phyloP scores from a whole-genome alignment of 1,139 yeast species.

The Hemisphaericaspora xylanilytica region DNA sequence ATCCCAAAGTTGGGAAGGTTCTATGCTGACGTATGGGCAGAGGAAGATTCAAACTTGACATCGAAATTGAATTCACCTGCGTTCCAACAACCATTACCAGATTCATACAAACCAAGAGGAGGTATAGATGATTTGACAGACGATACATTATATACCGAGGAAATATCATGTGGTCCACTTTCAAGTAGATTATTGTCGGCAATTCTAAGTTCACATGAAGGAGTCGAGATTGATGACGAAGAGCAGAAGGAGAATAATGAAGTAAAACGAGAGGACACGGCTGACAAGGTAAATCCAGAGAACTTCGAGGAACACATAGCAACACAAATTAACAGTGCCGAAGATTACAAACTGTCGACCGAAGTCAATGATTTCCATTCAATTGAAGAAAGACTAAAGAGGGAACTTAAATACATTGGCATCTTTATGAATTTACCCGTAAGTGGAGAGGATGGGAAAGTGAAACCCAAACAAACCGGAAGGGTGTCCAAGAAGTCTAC shows the following conservation, averaged over 20 bases:
- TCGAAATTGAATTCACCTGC: conserved; percentile 41
- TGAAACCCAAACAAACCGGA: conserved; percentile 23
- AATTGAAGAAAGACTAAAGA: conserved; percentile 80
- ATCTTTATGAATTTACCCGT: conserved; percentile 67
- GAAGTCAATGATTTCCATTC: conserved; percentile 64
- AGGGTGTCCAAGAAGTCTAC: conserved; percentile 19
- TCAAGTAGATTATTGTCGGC: conserved; percentile 86
- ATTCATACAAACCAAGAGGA: conserved; percentile 59
- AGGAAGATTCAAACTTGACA: conserved; percentile 61
- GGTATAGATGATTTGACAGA: conserved; percentile 60
- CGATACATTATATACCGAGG: conserved; percentile 65
- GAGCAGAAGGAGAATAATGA: conserved; percentile 23
- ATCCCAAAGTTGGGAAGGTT: conserved; percentile 85
- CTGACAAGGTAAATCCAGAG: conserved; percentile 12
- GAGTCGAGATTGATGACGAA: conserved; percentile 22
- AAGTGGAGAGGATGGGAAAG: conserved; percentile 23
- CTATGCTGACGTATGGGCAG: conserved; percentile 82
- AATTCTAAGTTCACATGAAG: conserved; percentile 56
- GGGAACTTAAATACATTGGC: conserved; percentile 89
- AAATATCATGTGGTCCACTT: conserved; percentile 87
- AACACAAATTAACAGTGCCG: conserved; percentile 35
- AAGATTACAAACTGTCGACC: conserved; percentile 34
- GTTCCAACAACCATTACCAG: conserved; percentile 38
- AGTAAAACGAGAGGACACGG: conserved; percentile 11
- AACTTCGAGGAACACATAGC: conserved; percentile 32